Evolutionary conservation across 352 stramenopile genomes (phyloP).

Genomic region (Elongisporangium undulatum): DNA sequence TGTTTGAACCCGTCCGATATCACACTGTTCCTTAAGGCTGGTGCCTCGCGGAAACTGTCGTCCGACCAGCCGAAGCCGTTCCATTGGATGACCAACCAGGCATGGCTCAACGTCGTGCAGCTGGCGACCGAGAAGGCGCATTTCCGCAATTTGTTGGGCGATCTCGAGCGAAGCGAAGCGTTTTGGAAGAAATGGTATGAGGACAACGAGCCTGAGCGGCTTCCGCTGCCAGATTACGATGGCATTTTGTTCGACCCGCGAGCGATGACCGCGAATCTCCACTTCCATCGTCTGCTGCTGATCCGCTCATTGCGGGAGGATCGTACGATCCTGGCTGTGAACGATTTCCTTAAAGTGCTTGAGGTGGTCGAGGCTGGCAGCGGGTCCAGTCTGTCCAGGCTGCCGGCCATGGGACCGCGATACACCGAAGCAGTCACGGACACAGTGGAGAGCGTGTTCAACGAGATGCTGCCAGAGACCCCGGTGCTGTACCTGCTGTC

Average conservation of each 20-base stretch:
- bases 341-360: slow-evolving; percentile 60
- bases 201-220: slow-evolving; percentile 69
- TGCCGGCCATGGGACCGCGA: slow-evolving; percentile 56
- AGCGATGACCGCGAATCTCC: slow-evolving; percentile 52
- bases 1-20: slow-evolving; percentile 50
- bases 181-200: slow-evolving; percentile 77
- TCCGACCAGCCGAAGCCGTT: slow-evolving; percentile 73
- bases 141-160: slow-evolving; percentile 55
- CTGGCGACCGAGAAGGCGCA: slow-evolving; percentile 60
- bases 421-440: slow-evolving; percentile 68
- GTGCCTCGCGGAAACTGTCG: slow-evolving; percentile 52
- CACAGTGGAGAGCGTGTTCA: slow-evolving; percentile 64
- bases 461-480: slow-evolving; percentile 59
- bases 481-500: slow-evolving; percentile 73
- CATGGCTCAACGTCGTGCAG: slow-evolving; percentile 70
- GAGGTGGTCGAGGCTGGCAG: slow-evolving; percentile 50
- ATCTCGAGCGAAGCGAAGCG: slow-evolving; percentile 66
- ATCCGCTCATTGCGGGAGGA: slow-evolving; percentile 69
- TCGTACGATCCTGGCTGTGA: slow-evolving; percentile 61
- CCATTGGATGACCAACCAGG: slow-evolving; percentile 52
- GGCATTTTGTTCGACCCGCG: slow-evolving; percentile 55
- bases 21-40: slow-evolving; percentile 68
- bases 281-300: slow-evolving; percentile 70
- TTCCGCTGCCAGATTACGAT: slow-evolving; percentile 66
- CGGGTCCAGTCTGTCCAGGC: slow-evolving; percentile 20